Base-by-base conservation (phyloP, 2,329 filamentous ascomycete species). In the Scedosporium aurantiacum region DNA sequence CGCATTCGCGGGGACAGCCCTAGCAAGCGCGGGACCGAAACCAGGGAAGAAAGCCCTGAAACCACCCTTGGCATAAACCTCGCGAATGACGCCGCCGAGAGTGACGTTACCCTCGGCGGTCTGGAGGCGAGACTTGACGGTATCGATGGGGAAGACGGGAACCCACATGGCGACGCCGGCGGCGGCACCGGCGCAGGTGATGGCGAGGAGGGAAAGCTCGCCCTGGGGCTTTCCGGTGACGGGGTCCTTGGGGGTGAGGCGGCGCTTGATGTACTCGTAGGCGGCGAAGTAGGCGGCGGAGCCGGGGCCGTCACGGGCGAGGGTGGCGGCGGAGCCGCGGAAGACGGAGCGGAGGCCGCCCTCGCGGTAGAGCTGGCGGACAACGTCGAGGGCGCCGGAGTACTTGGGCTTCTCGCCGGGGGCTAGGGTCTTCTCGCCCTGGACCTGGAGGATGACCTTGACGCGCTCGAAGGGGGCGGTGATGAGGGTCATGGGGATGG, bases 121-220 rank as follows among this genome's bases (percentile, higher is more conserved):
- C 81, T 99, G 94, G 72, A 99, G 77, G 43, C 92, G 82, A 65
- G 88, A 92, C 84, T 99, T 99, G 77, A 99, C 87, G 0, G 94
- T 99, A 71, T 99, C 94, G 65, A 99, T 83, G 23, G 94, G 94
- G 83, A 99, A 99, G 50, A 99, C 92, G 60, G 94, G 92, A 67
- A 97, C 94, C 94, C 94, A 99, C 94, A 99, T 99, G 65, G 94
- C 94, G 27, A 99, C 84, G 70, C 94, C 94, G 0, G 94, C 94
- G 3, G 87, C 89, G 65, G 90, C 94, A 68, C 94, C 94, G 1
- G 94, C 94, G 28, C 85, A 83, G 68, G 92, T 90, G 62, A 99
- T 83, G 10, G 94, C 94, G 1, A 84, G 78, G 65, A 99, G 79
- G 69, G 88, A 93, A 62, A 97, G 76, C 68, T 94, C 80, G 50